Evolutionary conservation across 352 stramenopile genomes (phyloP).

Genomic region (Globisporangium irregulare): DNA sequence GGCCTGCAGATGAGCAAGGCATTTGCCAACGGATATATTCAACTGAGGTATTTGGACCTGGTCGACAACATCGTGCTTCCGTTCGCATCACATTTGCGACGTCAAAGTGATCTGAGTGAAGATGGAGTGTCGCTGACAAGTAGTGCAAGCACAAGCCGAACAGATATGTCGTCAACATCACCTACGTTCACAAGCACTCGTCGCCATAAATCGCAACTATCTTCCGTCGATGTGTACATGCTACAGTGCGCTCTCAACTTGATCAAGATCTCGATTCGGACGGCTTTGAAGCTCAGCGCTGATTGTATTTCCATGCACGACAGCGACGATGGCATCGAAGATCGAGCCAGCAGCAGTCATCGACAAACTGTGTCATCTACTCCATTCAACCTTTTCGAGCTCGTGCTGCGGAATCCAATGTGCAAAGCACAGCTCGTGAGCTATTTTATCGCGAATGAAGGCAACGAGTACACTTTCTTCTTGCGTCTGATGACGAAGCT

Average conservation of each 20-base stretch:
- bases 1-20: constrained; percentile 40
- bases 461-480: constrained; percentile 69
- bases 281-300: constrained; percentile 59
- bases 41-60: constrained; percentile 25
- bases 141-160: constrained; percentile 7
- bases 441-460: constrained; percentile 59
- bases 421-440: constrained; percentile 49
- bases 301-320: constrained; percentile 51
- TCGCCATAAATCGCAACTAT: neutral
- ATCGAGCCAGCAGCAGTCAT: constrained; percentile 9
- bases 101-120: neutral
- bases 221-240: constrained; percentile 42
- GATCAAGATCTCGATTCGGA: constrained; percentile 53
- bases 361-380: constrained; percentile 35
- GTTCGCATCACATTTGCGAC: constrained; percentile 24
- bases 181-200: neutral
- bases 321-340: constrained; percentile 23
- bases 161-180: neutral
- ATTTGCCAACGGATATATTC: constrained; percentile 43
- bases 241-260: constrained; percentile 62
- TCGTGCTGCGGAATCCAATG: constrained; percentile 42
- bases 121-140: neutral
- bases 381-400: constrained; percentile 50
- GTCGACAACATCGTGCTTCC: constrained; percentile 32
- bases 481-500: constrained; percentile 64